These are phyloP conservation scores for Leccinum pachyderme DNA, from an alignment of 1,284 basidiomycete species.

Conservation along the genomic window DNA sequence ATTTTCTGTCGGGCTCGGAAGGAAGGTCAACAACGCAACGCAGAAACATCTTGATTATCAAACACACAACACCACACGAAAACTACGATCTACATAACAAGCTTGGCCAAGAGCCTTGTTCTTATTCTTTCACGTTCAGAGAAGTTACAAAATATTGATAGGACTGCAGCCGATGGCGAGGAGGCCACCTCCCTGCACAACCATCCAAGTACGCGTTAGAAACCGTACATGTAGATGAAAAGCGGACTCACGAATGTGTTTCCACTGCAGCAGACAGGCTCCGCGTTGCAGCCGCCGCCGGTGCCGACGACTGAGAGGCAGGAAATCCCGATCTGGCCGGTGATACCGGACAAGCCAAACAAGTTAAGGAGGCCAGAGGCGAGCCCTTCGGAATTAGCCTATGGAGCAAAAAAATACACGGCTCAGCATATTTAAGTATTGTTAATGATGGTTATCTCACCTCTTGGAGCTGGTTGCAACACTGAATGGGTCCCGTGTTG, in stretches of 20 bases:
- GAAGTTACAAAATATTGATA: constrained; percentile 3
- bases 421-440: no score
- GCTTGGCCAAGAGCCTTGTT: not conserved
- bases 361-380: not conserved
- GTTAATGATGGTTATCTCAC: no score
- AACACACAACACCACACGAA: not conserved
- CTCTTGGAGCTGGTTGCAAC: constrained; percentile 8
- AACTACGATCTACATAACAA: not conserved
- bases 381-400: not conserved
- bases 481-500: constrained; percentile 16
- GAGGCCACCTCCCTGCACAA: constrained; percentile 6
- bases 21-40: no score
- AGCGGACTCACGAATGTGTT: constrained; percentile 16
- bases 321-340: constrained; percentile 7
- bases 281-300: constrained; percentile 5
- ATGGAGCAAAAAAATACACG: no score
- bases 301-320: constrained; percentile 9
- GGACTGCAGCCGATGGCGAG: constrained; percentile 13
- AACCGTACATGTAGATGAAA: not conserved
- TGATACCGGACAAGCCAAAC: not conserved
- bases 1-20: no score
- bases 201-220: not conserved
- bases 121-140: not conserved
- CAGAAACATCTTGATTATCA: no score
- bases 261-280: constrained; percentile 20